Evolutionary conservation across 2,329 filamentous ascomycete genomes (phyloP), one percentile per base, ranked within the genome.

Genomic region (Monilinia laxa): DNA sequence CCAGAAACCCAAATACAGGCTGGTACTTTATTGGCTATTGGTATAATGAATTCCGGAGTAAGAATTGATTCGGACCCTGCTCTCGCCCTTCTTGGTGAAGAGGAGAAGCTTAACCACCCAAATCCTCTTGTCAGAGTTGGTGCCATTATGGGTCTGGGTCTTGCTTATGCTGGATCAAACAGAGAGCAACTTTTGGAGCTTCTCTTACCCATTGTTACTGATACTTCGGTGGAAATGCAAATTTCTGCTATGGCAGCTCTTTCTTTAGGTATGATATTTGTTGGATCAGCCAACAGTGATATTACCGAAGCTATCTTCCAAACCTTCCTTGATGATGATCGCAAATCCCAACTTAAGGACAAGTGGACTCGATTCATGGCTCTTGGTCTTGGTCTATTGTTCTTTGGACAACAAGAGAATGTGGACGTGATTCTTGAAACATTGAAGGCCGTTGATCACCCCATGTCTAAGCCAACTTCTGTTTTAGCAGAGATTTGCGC

Each of bases 351-450:
- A 78, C 83, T 99, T 68, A 97, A 96, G 73, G 92, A 98, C 80
- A 99, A 98, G 80, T 99, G 95, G 95, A 95, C 93, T 42, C 89
- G 95, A 23, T 99, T 99, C 81, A 90, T 99, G 81, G 93, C 92
- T 25, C 88, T 99, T 53, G 95, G 95, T 71, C 85, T 99, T 70
- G 95, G 94, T 1, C 85, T 99, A 35, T 84, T 99, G 38, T 99
- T 93, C 85, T 98, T 99, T 74, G 95, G 95, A 51, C 90, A 92
- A 71, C 95, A 99, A 79, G 95, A 99, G 78, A 94, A 98, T 78
- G 95, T 98, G n/a, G 95, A 99, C 75, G 94, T 98, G 67, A 93
- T 98, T 71, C 81, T 98, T 42, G 95, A 99, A 81, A 97, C 95
- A 0, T 85, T 99, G 66, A 99, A 98, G 82, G 95, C 91, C 35